Evolutionary conservation across 2,329 filamentous ascomycete species (phyloP), one percentile per base, ranked within the genome.

Genomic region (Endoconidiophora laricicola): DNA sequence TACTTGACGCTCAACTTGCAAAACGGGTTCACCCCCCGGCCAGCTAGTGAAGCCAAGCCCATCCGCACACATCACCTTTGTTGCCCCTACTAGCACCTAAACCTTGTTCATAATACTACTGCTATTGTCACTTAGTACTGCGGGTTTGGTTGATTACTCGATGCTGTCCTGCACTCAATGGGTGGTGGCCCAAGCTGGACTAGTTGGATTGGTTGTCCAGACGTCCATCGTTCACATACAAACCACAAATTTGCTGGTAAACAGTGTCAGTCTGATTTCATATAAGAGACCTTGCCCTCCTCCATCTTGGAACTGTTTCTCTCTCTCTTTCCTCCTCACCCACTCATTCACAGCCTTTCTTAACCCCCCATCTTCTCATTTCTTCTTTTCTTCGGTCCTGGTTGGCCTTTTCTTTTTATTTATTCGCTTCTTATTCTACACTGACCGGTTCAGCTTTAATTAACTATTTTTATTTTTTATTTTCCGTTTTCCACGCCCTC

Each of bases 401-500:
- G 51, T 53, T 49, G 51, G 46, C 51, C 51, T 53, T 37, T 45
- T 52, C 49, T 45, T 52, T 44, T 46, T 49, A n/a, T 49, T 44
- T 50, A 29, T 29, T 49, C 47, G 33, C 40, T 49, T 49, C 47
- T 49, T 37, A 33, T 33, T 33, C 18, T 37, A 43, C 39, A 49
- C 51, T 53, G 46, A 44, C 51, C 37, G 51, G 51, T 43, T 49
- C 46, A 53, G 51, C 46, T 53, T 53, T 53, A 45, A 49, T 46
- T 49, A 49, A 14, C 42, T 46, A 33, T 52, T 54, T 53, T 55
- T 55, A 57, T 53, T 56, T 54, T 49, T 54, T 55, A 54, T 51
- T 51, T 50, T 43, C 54, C 50, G 49, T 53, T 56, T 49, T 41
- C 18, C 7, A 18, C 18, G 3, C 42, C 36, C 22, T 36, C 20